Conservation (phyloP, 2,329 filamentous ascomycete species). For the Neoarthrinium moseri region DNA sequence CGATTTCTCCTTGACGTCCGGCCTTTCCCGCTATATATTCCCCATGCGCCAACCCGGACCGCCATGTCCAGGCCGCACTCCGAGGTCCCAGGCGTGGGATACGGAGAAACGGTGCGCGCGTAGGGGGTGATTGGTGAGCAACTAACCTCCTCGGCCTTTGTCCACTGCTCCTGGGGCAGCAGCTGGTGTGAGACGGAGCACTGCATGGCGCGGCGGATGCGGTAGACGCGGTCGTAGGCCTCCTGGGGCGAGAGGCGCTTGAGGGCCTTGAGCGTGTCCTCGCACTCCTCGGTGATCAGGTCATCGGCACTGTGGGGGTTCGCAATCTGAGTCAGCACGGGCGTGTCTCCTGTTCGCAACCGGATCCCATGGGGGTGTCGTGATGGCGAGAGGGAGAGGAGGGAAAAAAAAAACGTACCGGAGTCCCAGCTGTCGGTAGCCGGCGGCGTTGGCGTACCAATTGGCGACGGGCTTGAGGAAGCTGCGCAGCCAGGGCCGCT, state of each 20-base stretch:
- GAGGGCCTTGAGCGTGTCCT: constrained; percentile 81
- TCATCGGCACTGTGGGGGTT: constrained; percentile 85
- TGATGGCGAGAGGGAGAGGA: constrained; percentile 7
- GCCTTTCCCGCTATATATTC: no score
- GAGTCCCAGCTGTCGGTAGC: constrained; percentile 90
- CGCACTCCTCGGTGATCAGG: constrained; percentile 89
- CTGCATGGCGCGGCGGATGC: constrained; percentile 92
- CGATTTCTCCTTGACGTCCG: background rate
- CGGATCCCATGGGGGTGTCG: no score
- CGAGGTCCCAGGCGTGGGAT: no score
- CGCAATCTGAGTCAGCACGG: background rate
- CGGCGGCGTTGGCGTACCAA: constrained; percentile 87
- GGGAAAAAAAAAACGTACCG: constrained; percentile 55
- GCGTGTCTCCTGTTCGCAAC: no score
- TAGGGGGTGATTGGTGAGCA: background rate
- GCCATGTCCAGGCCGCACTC: no score
- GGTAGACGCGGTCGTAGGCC: constrained; percentile 95
- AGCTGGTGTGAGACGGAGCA: constrained; percentile 63
- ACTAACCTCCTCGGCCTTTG: constrained; percentile 52
- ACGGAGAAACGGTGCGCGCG: no score
- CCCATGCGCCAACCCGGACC: no score
- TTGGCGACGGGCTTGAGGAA: constrained; percentile 78
- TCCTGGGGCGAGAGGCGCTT: constrained; percentile 88
- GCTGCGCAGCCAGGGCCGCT: constrained; percentile 81
- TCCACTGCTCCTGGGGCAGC: constrained; percentile 61